phyloP scores from a whole-genome alignment of 805 yeast species.

The Metschnikowia santaceciliae region DNA sequence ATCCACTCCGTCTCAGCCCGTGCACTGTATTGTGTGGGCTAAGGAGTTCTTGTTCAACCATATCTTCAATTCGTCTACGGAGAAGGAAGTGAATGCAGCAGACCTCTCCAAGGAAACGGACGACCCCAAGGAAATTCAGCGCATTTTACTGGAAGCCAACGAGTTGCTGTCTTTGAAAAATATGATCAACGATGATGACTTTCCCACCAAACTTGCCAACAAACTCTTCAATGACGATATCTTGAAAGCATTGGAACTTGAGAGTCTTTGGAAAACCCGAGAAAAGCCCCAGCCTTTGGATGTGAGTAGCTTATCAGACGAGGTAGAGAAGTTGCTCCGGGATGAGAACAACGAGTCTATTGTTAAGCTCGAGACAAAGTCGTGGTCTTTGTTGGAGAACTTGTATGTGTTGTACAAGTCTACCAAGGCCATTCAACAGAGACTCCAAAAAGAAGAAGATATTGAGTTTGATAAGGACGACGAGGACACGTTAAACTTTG shows the following conservation, averaged over 20 bases:
- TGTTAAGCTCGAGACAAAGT: slow-evolving; percentile 34
- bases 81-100: slow-evolving; percentile 20
- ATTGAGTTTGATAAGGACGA: slow-evolving; percentile 92
- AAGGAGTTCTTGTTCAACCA: slow-evolving; percentile 84
- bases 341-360: slow-evolving; percentile 21
- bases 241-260: slow-evolving; percentile 63
- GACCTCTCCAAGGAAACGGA: slow-evolving; percentile 48
- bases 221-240: slow-evolving; percentile 76
- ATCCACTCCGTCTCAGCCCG: slow-evolving; percentile 93
- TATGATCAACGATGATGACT: slow-evolving; percentile 15
- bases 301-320: slow-evolving; percentile 17
- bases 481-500: slow-evolving; percentile 83
- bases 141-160: slow-evolving; percentile 61
- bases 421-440: slow-evolving; percentile 44
- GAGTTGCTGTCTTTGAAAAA: slow-evolving; percentile 46
- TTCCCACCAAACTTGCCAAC: slow-evolving; percentile 42
- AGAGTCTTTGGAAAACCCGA: slow-evolving; percentile 74
- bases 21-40: slow-evolving; percentile 97
- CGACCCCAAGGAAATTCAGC: slow-evolving; percentile 60
- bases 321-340: slow-evolving; percentile 13
- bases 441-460: slow-evolving; percentile 38
- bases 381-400: slow-evolving; percentile 65
- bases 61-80: slow-evolving; percentile 55
- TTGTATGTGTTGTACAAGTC: slow-evolving; percentile 54
- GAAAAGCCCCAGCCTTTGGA: slow-evolving; percentile 62